Percentiles rank a stretch among this genome's conserved stretches.
Evolutionary conservation across 1,284 basidiomycete species (phyloP).

Genomic region (Rhodotorula sp.): DNA sequence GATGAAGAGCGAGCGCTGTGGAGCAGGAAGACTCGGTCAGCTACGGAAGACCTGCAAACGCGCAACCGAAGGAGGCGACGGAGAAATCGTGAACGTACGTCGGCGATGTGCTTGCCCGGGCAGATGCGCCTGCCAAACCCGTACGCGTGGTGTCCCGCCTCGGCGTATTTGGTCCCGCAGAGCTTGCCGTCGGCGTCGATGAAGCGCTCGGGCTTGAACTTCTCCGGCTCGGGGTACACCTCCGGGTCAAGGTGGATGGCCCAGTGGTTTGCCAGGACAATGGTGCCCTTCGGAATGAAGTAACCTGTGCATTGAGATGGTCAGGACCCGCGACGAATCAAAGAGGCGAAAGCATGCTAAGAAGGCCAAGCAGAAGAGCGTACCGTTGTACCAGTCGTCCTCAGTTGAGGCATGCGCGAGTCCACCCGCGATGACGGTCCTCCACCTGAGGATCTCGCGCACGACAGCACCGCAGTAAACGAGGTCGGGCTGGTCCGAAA

Average conservation of each 20-base stretch:
- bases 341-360: neutral
- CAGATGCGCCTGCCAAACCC: constrained; percentile 40
- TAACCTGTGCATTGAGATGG: constrained; percentile 20
- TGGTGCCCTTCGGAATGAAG: constrained; percentile 49
- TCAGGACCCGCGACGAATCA: neutral
- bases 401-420: constrained; percentile 44
- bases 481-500: constrained; percentile 46
- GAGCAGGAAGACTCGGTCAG: neutral
- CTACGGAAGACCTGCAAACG: too few relatives aligned
- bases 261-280: constrained; percentile 49
- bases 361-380: neutral
- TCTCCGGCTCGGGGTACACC: constrained; percentile 37
- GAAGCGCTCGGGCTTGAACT: constrained; percentile 40
- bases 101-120: constrained; percentile 42
- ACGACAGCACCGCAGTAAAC: constrained; percentile 47
- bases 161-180: constrained; percentile 39
- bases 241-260: constrained; percentile 42
- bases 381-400: constrained; percentile 47
- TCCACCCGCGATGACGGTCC: constrained; percentile 49
- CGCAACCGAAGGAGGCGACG: too few relatives aligned
- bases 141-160: constrained; percentile 42
- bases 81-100: neutral
- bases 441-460: constrained; percentile 49
- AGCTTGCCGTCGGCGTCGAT: constrained; percentile 34
- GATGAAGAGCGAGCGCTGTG: constrained; percentile 41